Evolutionary conservation across 2,329 filamentous ascomycete genomes (phyloP), one percentile per base, ranked within the genome.

Genomic region (Cladosporium sp.): DNA sequence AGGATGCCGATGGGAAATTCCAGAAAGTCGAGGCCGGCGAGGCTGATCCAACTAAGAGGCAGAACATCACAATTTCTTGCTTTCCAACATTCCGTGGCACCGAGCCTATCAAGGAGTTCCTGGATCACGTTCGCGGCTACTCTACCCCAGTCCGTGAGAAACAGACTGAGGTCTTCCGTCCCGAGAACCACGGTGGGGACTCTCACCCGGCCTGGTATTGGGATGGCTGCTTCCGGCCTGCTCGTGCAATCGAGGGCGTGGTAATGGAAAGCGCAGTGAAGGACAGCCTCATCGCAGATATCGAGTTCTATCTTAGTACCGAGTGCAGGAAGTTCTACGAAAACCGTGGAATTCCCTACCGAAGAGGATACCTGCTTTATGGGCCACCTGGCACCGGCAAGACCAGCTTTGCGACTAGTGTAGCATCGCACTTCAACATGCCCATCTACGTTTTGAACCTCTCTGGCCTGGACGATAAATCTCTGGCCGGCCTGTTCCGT

Each of bases 371-470:
- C 68, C 85, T 99, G 66, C 87, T 99, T 8, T 99, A 98, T 78
- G 95, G 95, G 1, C 95, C 95, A 32, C 95, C 95, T 1, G 95
- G 95, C 77, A 97, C 93, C 11, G 93, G 93, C 76, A 97, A 97
- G 85, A 97, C 93, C 12, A 96, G 97, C 91, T 82, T 97, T 75
- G 93, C 98, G 78, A 99, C 98, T 85, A 95, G 95, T 24, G 95
- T 99, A 38, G 95, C 95, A 10, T 15, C 21, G 24, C 57, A 59
- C 57, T 59, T 59, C 36, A 59, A 41, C 4, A 38, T 59, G 21
- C 57, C 57, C 3, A 41, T 59, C 57, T 59, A 44, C 18, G 24
- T 59, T 26, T 28, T 59, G 21, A 59, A 47, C 12, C 34, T 59
- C 12, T 26, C 32, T 3, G 93, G 97, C 78, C 93, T 98, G 81